These are phyloP conservation scores for Pezicula rhizophila DNA, from an alignment of 2,329 filamentous ascomycete genomes.

Conservation along the genomic window DNA sequence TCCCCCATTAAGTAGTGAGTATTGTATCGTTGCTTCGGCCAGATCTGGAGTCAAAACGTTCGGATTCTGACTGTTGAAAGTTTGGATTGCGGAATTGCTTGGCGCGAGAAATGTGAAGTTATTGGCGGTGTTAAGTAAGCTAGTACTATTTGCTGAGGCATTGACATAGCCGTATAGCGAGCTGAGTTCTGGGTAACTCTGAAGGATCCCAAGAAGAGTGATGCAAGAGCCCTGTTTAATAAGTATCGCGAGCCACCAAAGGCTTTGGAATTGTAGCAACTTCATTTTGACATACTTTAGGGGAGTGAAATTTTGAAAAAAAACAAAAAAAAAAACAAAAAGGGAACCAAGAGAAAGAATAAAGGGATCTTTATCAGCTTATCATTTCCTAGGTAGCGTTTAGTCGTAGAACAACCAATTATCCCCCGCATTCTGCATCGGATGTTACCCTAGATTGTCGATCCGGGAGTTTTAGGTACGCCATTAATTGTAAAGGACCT, in stretches of 20 bases:
- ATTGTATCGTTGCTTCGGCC: slow-evolving; percentile 12
- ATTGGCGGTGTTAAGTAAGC: slow-evolving; percentile 7
- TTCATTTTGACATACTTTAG: background rate
- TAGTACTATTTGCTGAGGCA: slow-evolving; percentile 5
- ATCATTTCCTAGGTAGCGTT: background rate
- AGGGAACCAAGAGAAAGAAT: background rate
- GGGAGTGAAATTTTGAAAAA: background rate
- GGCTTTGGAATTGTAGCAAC: background rate
- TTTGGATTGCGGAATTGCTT: slow-evolving; percentile 11
- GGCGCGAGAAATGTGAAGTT: slow-evolving; percentile 16
- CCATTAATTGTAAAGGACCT: background rate
- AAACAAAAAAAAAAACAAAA: too few relatives aligned
- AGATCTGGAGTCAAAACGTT: slow-evolving; percentile 7
- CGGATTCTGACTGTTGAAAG: slow-evolving; percentile 3
- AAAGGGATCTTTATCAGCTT: background rate
- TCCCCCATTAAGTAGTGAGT: slow-evolving; percentile 14
- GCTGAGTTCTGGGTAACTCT: slow-evolving; percentile 12
- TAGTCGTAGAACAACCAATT: background rate
- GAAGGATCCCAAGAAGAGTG: slow-evolving; percentile 10
- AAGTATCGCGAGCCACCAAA: slow-evolving; percentile 2
- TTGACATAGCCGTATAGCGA: slow-evolving; percentile 9
- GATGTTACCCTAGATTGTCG: background rate
- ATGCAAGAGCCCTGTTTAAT: slow-evolving; percentile 4
- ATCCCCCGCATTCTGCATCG: background rate
- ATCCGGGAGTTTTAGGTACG: background rate